Evolutionary conservation across 164 flowering plant genomes (phyloP), one percentile per base, ranked within the genome.

Genomic region (Taxillus chinensis): DNA sequence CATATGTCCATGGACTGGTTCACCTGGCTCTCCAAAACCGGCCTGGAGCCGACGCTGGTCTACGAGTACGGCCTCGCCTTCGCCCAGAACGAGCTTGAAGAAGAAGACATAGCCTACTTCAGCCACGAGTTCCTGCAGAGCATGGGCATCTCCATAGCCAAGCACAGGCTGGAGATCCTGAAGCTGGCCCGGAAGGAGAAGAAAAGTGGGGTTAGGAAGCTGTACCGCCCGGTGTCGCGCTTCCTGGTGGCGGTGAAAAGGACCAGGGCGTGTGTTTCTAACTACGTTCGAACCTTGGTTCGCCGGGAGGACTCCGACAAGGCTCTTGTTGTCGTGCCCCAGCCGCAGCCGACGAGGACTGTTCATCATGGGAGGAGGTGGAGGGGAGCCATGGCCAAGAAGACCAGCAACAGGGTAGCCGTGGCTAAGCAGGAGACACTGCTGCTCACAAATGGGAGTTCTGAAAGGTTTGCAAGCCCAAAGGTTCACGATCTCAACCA

Each of bases 101-200:
- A 81, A 64, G 87, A 85, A 6, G 86, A 85, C 65, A 68, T 78
- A 4, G 38, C 72, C 0, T 78, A 83, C 68, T 81, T 85, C 82
- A 80, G 79, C 79, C 90, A 85, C 61, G 87, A 85, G 64, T 81
- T 85, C 52, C 82, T 85, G 39, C 87, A 79, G 52, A 85, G 90
- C 78, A 85, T 83, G 83, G 90, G 90, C 16, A 83, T 85, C 39
- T 73, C 80, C 55, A 75, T 85, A 66, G 87, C 87, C 60, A 85
- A 85, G 57, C 90, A 85, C 67, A 66, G 90, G 72, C 76, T 83
- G 7, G 87, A 85, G 66, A 83, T 83, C 46, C 80, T 85, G 69
- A 80, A 83, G 78, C 86, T 89, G 27, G 85, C 83, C 5, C 75
- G 72, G 62, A 83, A 78, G 64, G 82, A 80, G 45, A 77, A 55